Base-by-base conservation (phyloP, 192 early-diverging fungal genomes). In the Diversispora epigaea region DNA sequence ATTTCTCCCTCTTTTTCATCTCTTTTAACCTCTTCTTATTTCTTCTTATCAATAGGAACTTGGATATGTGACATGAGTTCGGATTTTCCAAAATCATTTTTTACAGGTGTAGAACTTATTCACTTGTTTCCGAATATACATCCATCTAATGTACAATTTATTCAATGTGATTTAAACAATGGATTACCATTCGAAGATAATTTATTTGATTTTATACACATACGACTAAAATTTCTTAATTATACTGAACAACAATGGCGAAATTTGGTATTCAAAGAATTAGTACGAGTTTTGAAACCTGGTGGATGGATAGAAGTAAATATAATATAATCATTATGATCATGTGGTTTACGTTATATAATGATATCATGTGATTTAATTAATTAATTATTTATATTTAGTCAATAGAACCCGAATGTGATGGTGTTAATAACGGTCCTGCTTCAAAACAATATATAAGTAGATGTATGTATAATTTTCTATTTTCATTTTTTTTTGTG, bases 21-120 rank as follows among this genome's bases (percentile, higher is more conserved):
- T 32, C 25, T 32, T 32, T 32, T 32, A 0, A 32, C 2, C 25
- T 32, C 25, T 32, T 32, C 25, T 32, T 32, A n/a, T 32, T 2
- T 32, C 25, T 32, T 32, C 25, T 32, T 32, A 32, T 32, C 2
- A 32, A 32, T 32, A 32, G 83, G 83, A 9, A 74, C 75, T 6
- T 84, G 83, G 83, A 19, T 63, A 15, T 50, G 73, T 67, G 83
- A 84, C 62, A 77, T 81, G 49, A 80, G 80, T 22, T 72, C 78
- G 15, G 83, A 84, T 61, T 84, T 80, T 57, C 83, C 76, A 14
- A 81, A 78, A 63, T 76, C 83, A 4, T 58, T 70, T 43, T 63
- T 80, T 4, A 52, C 75, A n/a, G 83, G 80, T 6, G 71, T 84
- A 21, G 83, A 84, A 64, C 76, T 80, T 15, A 61, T 70, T 0